A percentile compares a stretch with the other conserved stretches of the same genome.
phyloP scores from a whole-genome alignment of 768 basidiomycete species.

The Leccinum uliginosum region DNA sequence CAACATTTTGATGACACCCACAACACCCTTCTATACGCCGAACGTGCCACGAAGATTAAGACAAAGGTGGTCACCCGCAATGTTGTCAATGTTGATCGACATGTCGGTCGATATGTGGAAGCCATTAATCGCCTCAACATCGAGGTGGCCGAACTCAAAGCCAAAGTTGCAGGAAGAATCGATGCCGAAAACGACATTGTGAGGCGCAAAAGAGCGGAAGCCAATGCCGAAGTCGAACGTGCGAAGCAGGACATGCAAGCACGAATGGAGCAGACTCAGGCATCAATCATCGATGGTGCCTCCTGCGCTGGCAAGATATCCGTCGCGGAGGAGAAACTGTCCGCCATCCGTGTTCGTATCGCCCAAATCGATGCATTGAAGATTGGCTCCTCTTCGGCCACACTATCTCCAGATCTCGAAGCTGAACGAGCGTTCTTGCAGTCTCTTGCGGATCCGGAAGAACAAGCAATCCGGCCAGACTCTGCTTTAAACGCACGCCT shows the following conservation, averaged over 20 bases:
- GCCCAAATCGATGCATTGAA: slow-evolving; percentile 47
- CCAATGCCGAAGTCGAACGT: slow-evolving; percentile 66
- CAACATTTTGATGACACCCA: slow-evolving; percentile 98
- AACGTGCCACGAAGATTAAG: slow-evolving; percentile 97
- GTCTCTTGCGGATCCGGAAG: slow-evolving; percentile 66
- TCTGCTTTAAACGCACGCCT: slow-evolving; percentile 57
- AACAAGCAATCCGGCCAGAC: slow-evolving; percentile 54
- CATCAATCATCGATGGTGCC: slow-evolving; percentile 73
- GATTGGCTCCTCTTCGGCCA: slow-evolving; percentile 28
- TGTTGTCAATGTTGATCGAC: slow-evolving; percentile 89
- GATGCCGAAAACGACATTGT: slow-evolving; percentile 57
- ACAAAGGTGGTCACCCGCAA: slow-evolving; percentile 96
- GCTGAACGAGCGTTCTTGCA: slow-evolving; percentile 69
- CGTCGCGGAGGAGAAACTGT: slow-evolving; percentile 67
- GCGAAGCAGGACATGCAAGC: slow-evolving; percentile 67
- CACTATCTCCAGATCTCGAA: slow-evolving; percentile 54
- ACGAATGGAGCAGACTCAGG: slow-evolving; percentile 68
- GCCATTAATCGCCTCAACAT: slow-evolving; percentile 85
- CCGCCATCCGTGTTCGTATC: slow-evolving; percentile 58
- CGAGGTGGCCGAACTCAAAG: slow-evolving; percentile 83
- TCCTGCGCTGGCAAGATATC: slow-evolving; percentile 65
- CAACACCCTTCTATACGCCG: slow-evolving; percentile 96
- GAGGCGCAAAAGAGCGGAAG: slow-evolving; percentile 67
- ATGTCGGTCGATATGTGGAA: slow-evolving; percentile 93
- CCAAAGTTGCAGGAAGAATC: slow-evolving; percentile 72